Conservation (phyloP, 768 basidiomycete genomes). For the Xerocomellus dryophilus region DNA sequence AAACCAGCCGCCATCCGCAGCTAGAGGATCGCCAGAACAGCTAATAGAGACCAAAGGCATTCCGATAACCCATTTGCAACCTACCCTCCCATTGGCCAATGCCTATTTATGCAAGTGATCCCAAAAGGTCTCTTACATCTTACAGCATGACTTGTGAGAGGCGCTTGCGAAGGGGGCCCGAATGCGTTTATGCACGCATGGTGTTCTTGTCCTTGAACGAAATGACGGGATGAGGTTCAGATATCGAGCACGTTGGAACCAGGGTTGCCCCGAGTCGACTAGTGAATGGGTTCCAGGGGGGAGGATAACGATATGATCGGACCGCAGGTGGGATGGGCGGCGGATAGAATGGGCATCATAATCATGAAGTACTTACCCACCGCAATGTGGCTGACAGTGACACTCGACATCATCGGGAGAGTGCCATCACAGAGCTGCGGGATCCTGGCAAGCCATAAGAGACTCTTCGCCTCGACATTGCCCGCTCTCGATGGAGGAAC, state of each 20-base stretch:
- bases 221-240: background rate
- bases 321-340: background rate
- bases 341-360: constrained; percentile 4
- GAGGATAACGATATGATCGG: constrained; percentile 1
- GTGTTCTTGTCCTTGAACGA: background rate
- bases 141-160: no score
- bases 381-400: background rate
- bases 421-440: background rate
- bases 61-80: no score
- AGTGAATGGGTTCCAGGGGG: constrained; percentile 7
- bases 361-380: background rate
- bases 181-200: no score
- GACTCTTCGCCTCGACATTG: constrained; percentile 3
- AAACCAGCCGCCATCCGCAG: background rate
- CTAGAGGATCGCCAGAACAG: no score
- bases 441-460: background rate
- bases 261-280: no score
- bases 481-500: background rate
- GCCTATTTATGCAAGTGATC: no score
- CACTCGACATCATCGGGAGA: constrained; percentile 5
- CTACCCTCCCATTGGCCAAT: no score
- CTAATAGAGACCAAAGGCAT: no score
- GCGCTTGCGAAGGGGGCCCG: no score
- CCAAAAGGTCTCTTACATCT: no score
- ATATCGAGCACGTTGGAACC: no score